Percentiles rank a stretch among this genome's conserved stretches.
phyloP scores from a whole-genome alignment of 2,329 filamentous ascomycete species.

The Pseudodiploospora longispora region DNA sequence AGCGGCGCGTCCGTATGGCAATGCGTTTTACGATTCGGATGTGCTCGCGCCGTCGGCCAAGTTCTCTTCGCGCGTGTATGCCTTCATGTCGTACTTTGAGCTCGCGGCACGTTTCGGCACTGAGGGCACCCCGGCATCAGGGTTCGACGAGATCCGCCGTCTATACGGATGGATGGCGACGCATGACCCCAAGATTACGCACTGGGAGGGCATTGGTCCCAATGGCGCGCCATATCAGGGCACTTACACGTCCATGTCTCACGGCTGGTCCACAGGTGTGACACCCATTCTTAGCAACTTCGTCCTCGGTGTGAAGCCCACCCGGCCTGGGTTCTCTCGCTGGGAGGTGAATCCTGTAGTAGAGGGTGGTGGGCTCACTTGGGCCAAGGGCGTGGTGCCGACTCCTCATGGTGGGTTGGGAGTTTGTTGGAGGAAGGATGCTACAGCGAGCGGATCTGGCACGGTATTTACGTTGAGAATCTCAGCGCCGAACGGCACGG shows the following conservation, averaged over 20 bases:
- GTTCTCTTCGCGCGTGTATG: constrained; percentile 39
- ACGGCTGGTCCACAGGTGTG: constrained; percentile 44
- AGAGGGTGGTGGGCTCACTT: constrained; percentile 23
- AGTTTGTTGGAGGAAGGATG: constrained; percentile 9
- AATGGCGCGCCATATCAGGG: constrained; percentile 35
- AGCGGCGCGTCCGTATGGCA: constrained; percentile 35
- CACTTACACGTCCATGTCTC: constrained; percentile 39
- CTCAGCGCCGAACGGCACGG: no score
- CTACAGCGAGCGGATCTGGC: no score
- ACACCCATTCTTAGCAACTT: constrained; percentile 38
- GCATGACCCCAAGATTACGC: constrained; percentile 37
- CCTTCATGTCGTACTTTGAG: constrained; percentile 47
- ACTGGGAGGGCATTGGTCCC: constrained; percentile 43
- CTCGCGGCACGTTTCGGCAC: constrained; percentile 37
- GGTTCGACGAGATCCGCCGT: constrained; percentile 36
- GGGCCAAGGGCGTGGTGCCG: constrained; percentile 36
- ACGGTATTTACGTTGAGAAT: no score
- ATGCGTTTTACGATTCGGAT: constrained; percentile 43
- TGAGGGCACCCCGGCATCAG: constrained; percentile 22
- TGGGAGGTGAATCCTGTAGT: constrained; percentile 32
- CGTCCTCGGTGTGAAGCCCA: constrained; percentile 38
- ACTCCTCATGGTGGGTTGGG: constrained; percentile 23
- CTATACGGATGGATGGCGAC: constrained; percentile 43
- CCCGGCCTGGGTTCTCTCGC: constrained; percentile 32
- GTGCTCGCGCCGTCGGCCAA: constrained; percentile 20